phyloP scores from a whole-genome alignment of 257 asterid genomes.

The Echites panduratus region DNA sequence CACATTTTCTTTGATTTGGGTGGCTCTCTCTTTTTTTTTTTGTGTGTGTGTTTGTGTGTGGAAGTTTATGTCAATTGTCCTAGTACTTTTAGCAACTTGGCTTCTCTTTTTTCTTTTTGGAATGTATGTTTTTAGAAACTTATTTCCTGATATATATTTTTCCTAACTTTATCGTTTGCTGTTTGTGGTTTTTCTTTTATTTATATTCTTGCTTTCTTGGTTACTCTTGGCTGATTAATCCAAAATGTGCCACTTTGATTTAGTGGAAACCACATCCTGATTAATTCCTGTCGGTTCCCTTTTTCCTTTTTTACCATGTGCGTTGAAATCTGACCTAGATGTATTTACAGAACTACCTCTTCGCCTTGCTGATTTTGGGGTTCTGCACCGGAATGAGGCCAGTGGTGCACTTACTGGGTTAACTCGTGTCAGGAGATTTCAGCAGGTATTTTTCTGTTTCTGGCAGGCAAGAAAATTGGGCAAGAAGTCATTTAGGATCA shows the following conservation, averaged over 20 bases:
- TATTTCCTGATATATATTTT: background rate
- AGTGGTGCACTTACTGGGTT: conserved; percentile 98
- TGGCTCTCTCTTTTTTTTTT: background rate
- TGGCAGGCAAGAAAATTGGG: background rate
- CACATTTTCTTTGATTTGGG: background rate
- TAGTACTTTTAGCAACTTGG: background rate
- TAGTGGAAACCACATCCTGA: background rate
- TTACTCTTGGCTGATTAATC: background rate
- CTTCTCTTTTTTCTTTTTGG: background rate
- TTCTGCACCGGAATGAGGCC: conserved; percentile 93
- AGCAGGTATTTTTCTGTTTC: conserved; percentile 56
- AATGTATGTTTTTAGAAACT: background rate
- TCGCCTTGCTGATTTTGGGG: conserved; percentile 97
- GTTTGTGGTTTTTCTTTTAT: background rate
- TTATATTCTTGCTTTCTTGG: background rate
- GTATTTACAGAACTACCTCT: conserved; percentile 78
- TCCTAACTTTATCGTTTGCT: background rate
- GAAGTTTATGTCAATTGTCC: background rate
- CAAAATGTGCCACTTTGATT: background rate
- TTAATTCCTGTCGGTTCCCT: background rate
- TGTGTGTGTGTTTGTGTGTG: background rate
- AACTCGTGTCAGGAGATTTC: conserved; percentile 97
- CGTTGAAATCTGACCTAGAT: conserved; percentile 10
- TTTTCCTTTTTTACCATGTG: conserved; percentile 1
- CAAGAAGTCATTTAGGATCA: background rate